phyloP scores from a whole-genome alignment of 2,329 filamentous ascomycete species.

The Talaromyces verruculosus region DNA sequence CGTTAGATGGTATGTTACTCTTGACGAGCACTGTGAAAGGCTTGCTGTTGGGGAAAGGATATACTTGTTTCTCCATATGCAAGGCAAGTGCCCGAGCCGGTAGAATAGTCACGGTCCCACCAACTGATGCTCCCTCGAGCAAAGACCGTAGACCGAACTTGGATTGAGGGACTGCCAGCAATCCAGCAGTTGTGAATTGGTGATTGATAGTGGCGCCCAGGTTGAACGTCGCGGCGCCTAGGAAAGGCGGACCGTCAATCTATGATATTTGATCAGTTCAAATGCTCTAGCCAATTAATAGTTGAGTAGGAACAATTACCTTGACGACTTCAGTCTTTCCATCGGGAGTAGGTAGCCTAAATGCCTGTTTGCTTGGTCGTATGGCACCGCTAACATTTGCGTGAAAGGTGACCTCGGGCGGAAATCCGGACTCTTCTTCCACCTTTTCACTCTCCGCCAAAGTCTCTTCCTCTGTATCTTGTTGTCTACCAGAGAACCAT shows the following conservation, averaged over 20 bases:
- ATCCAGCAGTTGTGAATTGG: constrained; percentile 30
- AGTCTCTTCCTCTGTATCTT: constrained; percentile 21
- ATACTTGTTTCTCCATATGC: constrained; percentile 33
- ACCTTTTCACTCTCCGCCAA: constrained; percentile 20
- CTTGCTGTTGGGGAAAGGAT: constrained; percentile 28
- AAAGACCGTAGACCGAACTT: constrained; percentile 29
- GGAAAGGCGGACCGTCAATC: constrained; percentile 32
- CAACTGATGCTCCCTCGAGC: constrained; percentile 34
- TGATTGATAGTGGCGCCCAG: constrained; percentile 37
- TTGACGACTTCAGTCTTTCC: constrained; percentile 28
- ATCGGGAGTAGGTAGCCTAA: constrained; percentile 30
- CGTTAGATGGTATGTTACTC: constrained; percentile 32
- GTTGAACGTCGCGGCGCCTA: constrained; percentile 32
- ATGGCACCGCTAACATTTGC: constrained; percentile 36
- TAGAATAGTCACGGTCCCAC: constrained; percentile 32
- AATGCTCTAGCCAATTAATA: neutral
- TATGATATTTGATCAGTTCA: constrained; percentile 21
- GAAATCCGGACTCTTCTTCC: constrained; percentile 21
- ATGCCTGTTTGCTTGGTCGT: constrained; percentile 26
- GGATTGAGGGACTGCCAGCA: constrained; percentile 31
- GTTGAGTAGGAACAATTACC: constrained; percentile 26
- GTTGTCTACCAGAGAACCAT: constrained; percentile 14
- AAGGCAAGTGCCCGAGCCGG: constrained; percentile 34
- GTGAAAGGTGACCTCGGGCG: constrained; percentile 33
- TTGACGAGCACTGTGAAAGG: constrained; percentile 36